Evolutionary conservation across 2,329 filamentous ascomycete species (phyloP).

Genomic region (Helminthosporium solani): DNA sequence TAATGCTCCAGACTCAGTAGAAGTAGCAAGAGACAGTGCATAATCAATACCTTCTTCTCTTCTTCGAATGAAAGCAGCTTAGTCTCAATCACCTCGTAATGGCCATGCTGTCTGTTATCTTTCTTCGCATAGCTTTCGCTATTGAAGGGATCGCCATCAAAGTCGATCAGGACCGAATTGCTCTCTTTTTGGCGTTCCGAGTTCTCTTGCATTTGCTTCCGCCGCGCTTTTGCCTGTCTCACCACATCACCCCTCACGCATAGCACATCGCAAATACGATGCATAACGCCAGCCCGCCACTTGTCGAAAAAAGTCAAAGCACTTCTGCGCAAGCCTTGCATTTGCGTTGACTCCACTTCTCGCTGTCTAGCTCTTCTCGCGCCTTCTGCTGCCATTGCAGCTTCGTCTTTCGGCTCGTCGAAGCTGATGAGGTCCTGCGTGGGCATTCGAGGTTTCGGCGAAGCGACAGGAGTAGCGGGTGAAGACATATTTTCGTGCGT

Average conservation of each 20-base stretch:
- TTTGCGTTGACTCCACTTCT: slow-evolving; percentile 51
- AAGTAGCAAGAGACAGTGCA: slow-evolving; percentile 70
- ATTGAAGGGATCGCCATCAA: slow-evolving; percentile 28
- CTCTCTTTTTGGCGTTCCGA: slow-evolving; percentile 20
- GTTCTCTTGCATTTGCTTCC: slow-evolving; percentile 22
- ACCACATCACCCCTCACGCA: slow-evolving; percentile 31
- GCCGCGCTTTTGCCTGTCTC: slow-evolving; percentile 36
- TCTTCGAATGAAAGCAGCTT: slow-evolving; percentile 37
- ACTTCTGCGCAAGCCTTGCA: slow-evolving; percentile 67
- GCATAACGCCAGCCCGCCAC: slow-evolving; percentile 71
- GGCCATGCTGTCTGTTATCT: slow-evolving; percentile 15
- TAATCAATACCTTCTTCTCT: slow-evolving; percentile 61
- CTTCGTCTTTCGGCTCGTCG: slow-evolving; percentile 30
- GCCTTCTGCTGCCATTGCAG: slow-evolving; percentile 13
- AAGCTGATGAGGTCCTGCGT: slow-evolving; percentile 34
- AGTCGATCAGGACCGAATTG: slow-evolving; percentile 29
- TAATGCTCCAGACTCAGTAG: slow-evolving; percentile 76
- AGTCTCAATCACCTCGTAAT: slow-evolving; percentile 40
- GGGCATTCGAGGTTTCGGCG: slow-evolving; percentile 11
- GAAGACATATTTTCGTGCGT: slow-evolving; percentile 16
- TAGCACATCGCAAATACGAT: slow-evolving; percentile 68
- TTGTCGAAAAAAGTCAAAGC: slow-evolving; percentile 71
- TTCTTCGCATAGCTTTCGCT: slow-evolving; percentile 1
- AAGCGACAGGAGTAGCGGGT: slow-evolving; percentile 1
- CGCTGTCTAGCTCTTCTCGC: slow-evolving; percentile 42